Percentiles rank a stretch among this genome's conserved stretches.
Conservation (phyloP, 2,329 filamentous ascomycete genomes). For the Ceratocystis diversiconidia region DNA sequence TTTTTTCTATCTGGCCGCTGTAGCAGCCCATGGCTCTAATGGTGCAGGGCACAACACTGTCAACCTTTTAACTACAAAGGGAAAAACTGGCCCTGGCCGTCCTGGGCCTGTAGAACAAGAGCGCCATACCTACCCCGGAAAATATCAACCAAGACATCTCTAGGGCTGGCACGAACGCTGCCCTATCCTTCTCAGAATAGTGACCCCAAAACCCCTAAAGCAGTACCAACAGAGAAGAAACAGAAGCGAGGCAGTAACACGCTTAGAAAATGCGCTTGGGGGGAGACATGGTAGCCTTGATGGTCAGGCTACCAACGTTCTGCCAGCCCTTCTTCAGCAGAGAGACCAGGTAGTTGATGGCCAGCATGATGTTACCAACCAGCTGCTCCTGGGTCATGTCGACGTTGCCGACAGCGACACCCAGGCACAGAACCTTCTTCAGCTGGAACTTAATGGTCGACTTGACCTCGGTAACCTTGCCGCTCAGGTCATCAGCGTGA, state of each 20-base stretch:
- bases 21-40: neutral
- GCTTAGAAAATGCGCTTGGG: conserved; percentile 92
- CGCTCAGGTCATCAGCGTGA: conserved; percentile 82
- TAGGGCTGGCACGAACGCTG: neutral
- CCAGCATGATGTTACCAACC: conserved; percentile 97
- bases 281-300: conserved; percentile 99
- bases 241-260: conserved; percentile 20
- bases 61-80: neutral
- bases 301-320: conserved; percentile 98
- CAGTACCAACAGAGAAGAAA: conserved; percentile 16
- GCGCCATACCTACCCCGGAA: neutral
- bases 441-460: conserved; percentile 99
- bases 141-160: conserved; percentile 5
- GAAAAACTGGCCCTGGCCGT: conserved; percentile 1
- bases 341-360: conserved; percentile 99
- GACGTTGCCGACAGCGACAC: conserved; percentile 97
- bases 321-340: conserved; percentile 99
- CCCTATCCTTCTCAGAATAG: neutral
- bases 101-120: neutral
- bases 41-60: neutral
- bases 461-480: conserved; percentile 99
- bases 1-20: neutral
- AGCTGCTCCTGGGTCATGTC: conserved; percentile 94
- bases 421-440: conserved; percentile 99
- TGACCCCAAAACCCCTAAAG: neutral